Evolutionary conservation across 345 rosid genomes (phyloP), one percentile per base, ranked within the genome.

Genomic region (Alliaria petiolata): DNA sequence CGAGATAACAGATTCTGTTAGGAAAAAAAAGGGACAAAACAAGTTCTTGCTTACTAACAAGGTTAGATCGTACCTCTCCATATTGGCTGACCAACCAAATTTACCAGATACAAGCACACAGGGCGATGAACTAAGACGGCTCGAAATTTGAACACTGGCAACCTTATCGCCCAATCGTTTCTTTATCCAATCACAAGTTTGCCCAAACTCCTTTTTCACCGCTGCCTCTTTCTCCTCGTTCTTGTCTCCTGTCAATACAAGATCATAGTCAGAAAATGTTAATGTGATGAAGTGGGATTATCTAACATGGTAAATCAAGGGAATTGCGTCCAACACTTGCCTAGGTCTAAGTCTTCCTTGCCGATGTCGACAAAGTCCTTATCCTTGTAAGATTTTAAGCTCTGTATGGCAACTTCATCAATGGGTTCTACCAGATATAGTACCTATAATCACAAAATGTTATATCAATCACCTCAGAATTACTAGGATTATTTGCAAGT

Each of bases 41-140:
- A 25, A 43, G 5, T 34, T 47, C 26, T 30, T 13, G 59, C 54
- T 43, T 36, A 15, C 13, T 3, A 36, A 16, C 12, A 3, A 9
- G 25, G 63, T 55, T 49, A 59, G 47, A 65, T 11, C 65, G 65
- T 62, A 95, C 99, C 91, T 91, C 82, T 95, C 99, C 99, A 91
- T 95, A 77, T 95, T 95, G 68, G 97, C 99, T 30, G 99, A 91
- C 98, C 98, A 95, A 55, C 99, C 99, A 78, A 95, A 91, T 82
- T 90, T 88, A 59, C 90, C 93, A 33, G 98, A 85, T 43, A 84
- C 99, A 75, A 95, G 89, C 61, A 95, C 99, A 80, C 99, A 91
- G 3, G 99, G 99, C 0, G 99, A 95, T 62, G 98, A 85, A 80
- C 95, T 91, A 73, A 95, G 83, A 47, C 97, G 88, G 71, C 80